Evolutionary conservation across 495 filamentous ascomycete genomes (phyloP).

Genomic region (Hypoxylon lenormandii): DNA sequence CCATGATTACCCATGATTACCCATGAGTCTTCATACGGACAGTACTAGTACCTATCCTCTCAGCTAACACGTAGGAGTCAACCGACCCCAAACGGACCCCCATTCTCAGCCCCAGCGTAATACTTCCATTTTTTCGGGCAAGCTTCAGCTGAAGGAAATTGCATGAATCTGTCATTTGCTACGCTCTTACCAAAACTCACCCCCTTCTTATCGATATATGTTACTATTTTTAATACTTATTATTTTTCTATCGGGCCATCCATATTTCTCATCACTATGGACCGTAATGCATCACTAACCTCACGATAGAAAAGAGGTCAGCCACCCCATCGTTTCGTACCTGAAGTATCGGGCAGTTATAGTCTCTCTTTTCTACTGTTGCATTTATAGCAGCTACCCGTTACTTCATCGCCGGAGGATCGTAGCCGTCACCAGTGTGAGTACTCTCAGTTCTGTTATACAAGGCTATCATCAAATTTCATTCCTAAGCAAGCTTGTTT

Average conservation of each 20-base stretch:
- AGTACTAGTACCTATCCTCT: no score
- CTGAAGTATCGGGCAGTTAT: constrained; percentile 4
- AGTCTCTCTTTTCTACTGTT: constrained; percentile 5
- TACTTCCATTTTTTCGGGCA: constrained; percentile 18
- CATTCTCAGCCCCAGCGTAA: constrained; percentile 11
- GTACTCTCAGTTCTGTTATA: constrained; percentile 28
- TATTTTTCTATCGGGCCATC: constrained; percentile 28
- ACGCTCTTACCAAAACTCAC: not conserved
- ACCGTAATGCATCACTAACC: constrained; percentile 23
- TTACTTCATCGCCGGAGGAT: not conserved
- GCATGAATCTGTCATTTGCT: constrained; percentile 35
- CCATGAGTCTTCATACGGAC: no score
- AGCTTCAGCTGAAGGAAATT: constrained; percentile 47
- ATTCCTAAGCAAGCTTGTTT: constrained; percentile 13
- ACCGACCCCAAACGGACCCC: not conserved
- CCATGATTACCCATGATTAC: no score
- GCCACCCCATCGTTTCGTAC: constrained; percentile 19
- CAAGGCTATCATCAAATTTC: constrained; percentile 10
- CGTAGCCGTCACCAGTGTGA: constrained; percentile 20
- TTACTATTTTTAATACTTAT: constrained; percentile 44
- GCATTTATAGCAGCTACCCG: not conserved
- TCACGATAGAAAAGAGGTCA: constrained; percentile 35
- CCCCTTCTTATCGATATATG: constrained; percentile 31
- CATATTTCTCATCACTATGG: constrained; percentile 34
- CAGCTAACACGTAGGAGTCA: no score